These are phyloP conservation scores for Chloris gayana DNA, from an alignment of 176 grass and related monocot genomes.

Conservation along the genomic window DNA sequence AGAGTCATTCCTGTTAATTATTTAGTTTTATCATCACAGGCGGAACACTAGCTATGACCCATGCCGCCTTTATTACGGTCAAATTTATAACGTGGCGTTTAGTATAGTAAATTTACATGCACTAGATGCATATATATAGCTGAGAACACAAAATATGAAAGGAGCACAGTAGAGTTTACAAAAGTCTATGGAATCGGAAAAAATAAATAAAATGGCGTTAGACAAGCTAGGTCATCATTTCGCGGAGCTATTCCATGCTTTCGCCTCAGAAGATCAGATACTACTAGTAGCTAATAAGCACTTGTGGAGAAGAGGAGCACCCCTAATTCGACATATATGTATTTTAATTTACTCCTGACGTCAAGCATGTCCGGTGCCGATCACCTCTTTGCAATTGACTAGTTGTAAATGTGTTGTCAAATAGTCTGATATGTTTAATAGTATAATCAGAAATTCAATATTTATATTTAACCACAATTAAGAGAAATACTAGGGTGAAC, in stretches of 20 bases:
- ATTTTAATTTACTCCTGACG: neutral
- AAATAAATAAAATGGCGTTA: neutral
- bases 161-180: slow-evolving; percentile 16
- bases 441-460: too few species aligned
- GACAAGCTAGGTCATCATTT: slow-evolving; percentile 38
- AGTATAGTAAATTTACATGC: slow-evolving; percentile 24
- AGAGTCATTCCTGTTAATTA: too few species aligned
- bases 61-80: too few species aligned
- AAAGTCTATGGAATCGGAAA: neutral
- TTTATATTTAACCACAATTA: too few species aligned
- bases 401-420: too few species aligned
- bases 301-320: neutral
- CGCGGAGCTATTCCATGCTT: slow-evolving; percentile 15
- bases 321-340: neutral
- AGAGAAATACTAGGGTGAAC: too few species aligned
- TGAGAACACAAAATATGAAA: neutral
- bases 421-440: too few species aligned
- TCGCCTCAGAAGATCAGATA: slow-evolving; percentile 18
- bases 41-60: too few species aligned
- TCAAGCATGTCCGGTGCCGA: slow-evolving; percentile 18
- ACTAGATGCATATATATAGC: slow-evolving; percentile 15
- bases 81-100: too few species aligned
- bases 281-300: neutral
- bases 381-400: neutral
- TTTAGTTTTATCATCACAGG: too few species aligned